Conservation (phyloP, 208 protist genomes). For the Crithidia expoeki region DNA sequence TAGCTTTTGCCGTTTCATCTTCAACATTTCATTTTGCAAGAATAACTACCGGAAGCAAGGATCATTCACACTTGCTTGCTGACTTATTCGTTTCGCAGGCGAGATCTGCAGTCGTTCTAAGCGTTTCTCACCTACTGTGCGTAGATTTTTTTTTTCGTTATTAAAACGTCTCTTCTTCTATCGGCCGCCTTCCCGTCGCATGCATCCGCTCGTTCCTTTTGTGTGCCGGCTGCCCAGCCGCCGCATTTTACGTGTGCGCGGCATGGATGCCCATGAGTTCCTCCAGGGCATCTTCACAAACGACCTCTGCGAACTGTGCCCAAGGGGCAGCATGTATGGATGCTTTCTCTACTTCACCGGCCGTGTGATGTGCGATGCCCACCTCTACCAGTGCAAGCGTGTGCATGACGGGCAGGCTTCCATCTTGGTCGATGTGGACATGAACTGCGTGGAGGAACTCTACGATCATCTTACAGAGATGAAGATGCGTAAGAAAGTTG, state of each 20-base stretch:
- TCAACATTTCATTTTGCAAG: too few species aligned
- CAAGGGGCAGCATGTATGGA: slow-evolving; percentile 70
- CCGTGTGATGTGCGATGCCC: slow-evolving; percentile 82
- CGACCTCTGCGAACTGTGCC: slow-evolving; percentile 60
- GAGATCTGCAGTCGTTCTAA: too few species aligned
- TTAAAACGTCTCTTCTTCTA: not conserved
- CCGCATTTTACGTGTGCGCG: slow-evolving; percentile 66
- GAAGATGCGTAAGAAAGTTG: slow-evolving; percentile 79
- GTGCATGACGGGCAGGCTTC: slow-evolving; percentile 37
- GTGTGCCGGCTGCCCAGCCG: slow-evolving; percentile 43
- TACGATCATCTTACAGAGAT: slow-evolving; percentile 75
- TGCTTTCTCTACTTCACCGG: slow-evolving; percentile 86
- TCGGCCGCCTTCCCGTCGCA: too few species aligned
- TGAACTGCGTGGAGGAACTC: slow-evolving; percentile 30
- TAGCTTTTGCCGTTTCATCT: too few species aligned
- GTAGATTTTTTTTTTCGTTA: too few species aligned
- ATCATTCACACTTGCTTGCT: too few species aligned
- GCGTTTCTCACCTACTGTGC: too few species aligned
- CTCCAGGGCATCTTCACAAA: slow-evolving; percentile 87
- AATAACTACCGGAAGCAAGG: too few species aligned
- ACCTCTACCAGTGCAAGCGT: slow-evolving; percentile 58
- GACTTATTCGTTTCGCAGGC: too few species aligned
- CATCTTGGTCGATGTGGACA: slow-evolving; percentile 76
- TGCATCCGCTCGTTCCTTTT: slow-evolving; percentile 22
- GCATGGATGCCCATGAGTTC: slow-evolving; percentile 62